A percentile compares a stretch with the other conserved stretches of the same genome.
Evolutionary conservation across 2,329 filamentous ascomycete genomes (phyloP).

Genomic region (Botrytis galanthina): DNA sequence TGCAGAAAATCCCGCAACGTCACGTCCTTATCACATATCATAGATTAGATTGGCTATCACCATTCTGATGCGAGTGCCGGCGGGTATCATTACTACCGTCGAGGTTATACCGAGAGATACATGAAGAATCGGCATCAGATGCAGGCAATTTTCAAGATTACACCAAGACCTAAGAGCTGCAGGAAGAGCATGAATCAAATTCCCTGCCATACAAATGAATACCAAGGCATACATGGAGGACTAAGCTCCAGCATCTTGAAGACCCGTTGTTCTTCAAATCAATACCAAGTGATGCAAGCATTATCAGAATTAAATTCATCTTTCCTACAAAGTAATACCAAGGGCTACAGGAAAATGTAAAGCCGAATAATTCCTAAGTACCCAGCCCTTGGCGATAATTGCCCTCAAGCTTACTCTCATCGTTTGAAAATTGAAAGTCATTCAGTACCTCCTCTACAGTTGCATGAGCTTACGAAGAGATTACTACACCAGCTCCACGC

Average conservation of each 20-base stretch:
- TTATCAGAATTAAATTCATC: background rate
- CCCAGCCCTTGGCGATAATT: conserved; percentile 17
- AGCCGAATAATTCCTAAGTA: conserved; percentile 16
- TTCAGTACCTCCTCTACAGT: background rate
- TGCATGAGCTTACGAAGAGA: background rate
- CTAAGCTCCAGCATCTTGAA: background rate
- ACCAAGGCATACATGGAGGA: conserved; percentile 2
- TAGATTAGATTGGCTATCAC: conserved; percentile 9
- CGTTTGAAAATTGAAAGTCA: background rate
- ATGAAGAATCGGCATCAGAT: conserved; percentile 1
- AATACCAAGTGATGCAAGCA: conserved; percentile 6
- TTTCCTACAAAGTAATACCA: conserved; percentile 7
- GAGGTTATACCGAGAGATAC: conserved; percentile 3
- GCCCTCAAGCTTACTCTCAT: background rate
- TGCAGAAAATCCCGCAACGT: conserved; percentile 17
- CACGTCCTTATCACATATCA: conserved; percentile 12
- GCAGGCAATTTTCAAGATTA: background rate
- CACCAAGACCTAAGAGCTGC: conserved; percentile 7
- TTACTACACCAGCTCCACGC: background rate
- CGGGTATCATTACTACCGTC: background rate
- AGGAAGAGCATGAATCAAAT: conserved; percentile 3
- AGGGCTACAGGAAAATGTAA: background rate
- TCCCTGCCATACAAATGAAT: background rate
- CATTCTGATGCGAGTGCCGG: background rate
- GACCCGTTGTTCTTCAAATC: background rate